phyloP scores from a whole-genome alignment of 352 stramenopile genomes.

The Globisporangium nodosum region DNA sequence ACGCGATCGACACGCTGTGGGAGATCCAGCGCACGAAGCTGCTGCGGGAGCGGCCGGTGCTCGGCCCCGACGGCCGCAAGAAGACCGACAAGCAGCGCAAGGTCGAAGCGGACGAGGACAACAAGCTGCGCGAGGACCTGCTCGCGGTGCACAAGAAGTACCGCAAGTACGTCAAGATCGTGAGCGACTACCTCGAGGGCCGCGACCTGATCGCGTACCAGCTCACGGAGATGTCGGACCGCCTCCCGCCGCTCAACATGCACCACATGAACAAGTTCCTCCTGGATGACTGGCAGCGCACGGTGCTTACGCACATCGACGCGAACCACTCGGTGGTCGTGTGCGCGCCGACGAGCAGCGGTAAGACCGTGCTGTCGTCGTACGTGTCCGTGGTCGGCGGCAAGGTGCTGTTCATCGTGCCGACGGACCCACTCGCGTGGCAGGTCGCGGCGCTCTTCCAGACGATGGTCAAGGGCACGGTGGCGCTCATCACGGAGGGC shows the following conservation, averaged over 20 bases:
- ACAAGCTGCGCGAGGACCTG: conserved; percentile 55
- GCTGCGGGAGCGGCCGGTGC: conserved; percentile 29
- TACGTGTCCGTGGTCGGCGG: conserved; percentile 78
- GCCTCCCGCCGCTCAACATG: conserved; percentile 82
- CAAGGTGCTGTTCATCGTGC: conserved; percentile 88
- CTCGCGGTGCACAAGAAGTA: conserved; percentile 84
- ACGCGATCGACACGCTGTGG: conserved; percentile 83
- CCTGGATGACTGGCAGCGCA: conserved; percentile 97
- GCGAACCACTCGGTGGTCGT: conserved; percentile 95
- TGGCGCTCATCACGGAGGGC: conserved; percentile 94
- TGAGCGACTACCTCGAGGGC: conserved; percentile 61
- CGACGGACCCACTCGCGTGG: conserved; percentile 97
- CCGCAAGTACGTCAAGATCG: conserved; percentile 79
- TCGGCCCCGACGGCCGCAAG: conserved; percentile 41
- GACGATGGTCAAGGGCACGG: conserved; percentile 95
- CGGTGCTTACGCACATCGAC: conserved; percentile 94
- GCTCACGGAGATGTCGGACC: conserved; percentile 84
- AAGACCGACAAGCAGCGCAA: conserved; percentile 67
- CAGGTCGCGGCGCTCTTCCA: conserved; percentile 99
- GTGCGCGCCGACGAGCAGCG: conserved; percentile 95
- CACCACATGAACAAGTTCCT: conserved; percentile 92
- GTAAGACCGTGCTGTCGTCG: conserved; percentile 93
- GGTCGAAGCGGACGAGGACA: conserved; percentile 71
- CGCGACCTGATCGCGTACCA: conserved; percentile 84
- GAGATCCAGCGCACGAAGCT: conserved; percentile 81